phyloP scores from a whole-genome alignment of 2,329 filamentous ascomycete species.

The Drechmeria coniospora region DNA sequence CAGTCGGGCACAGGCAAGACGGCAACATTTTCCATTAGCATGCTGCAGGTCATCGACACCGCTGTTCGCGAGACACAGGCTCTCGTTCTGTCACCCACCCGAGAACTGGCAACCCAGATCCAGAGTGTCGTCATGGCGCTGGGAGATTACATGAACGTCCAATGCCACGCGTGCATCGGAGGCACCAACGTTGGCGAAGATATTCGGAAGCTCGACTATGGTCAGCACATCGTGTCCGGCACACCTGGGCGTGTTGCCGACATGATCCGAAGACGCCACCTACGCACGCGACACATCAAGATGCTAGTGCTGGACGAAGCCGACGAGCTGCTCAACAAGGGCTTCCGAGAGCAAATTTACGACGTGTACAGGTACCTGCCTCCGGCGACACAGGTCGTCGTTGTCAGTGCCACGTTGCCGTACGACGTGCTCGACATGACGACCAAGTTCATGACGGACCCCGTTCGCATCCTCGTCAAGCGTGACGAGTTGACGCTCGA shows the following conservation, averaged over 20 bases:
- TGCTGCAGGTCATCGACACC: constrained; percentile 90
- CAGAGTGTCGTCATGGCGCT: constrained; percentile 98
- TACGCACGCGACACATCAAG: constrained; percentile 47
- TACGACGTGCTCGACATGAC: constrained; percentile 99
- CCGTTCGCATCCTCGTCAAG: constrained; percentile 91
- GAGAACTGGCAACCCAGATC: constrained; percentile 94
- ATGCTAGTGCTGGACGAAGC: constrained; percentile 48
- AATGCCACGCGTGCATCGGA: constrained; percentile 97
- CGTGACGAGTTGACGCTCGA: constrained; percentile 96
- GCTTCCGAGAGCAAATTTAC: constrained; percentile 97
- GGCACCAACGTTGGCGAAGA: constrained; percentile 97
- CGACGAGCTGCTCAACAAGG: constrained; percentile 64
- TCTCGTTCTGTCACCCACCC: constrained; percentile 85
- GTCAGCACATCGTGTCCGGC: constrained; percentile 92
- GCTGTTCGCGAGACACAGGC: constrained; percentile 87
- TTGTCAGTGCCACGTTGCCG: constrained; percentile 89
- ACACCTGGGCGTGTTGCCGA: constrained; percentile 83
- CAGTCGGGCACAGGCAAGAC: constrained; percentile 97
- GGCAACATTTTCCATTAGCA: constrained; percentile 89
- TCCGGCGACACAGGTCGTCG: constrained; percentile 93
- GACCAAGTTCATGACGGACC: constrained; percentile 99
- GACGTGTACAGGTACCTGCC: constrained; percentile 96
- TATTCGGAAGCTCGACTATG: constrained; percentile 93
- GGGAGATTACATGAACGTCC: constrained; percentile 99
- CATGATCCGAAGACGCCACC: constrained; percentile 43